Evolutionary conservation across 495 filamentous ascomycete genomes (phyloP).

Genomic region (Neurospora sp.): DNA sequence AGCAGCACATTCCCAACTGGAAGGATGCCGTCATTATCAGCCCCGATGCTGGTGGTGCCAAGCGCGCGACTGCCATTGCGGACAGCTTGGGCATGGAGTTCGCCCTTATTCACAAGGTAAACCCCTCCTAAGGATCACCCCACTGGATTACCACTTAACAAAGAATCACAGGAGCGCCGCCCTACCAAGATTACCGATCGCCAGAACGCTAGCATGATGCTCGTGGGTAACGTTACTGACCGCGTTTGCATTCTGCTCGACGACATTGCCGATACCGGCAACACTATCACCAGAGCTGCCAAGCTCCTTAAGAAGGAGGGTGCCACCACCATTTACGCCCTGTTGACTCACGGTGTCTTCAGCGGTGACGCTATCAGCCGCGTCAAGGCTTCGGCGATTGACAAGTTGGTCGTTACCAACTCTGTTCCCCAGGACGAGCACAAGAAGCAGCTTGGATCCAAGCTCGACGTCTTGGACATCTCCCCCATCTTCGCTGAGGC

Average conservation of each 20-base stretch:
- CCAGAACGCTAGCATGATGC: slow-evolving; percentile 97
- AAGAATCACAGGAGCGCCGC: slow-evolving; percentile 67
- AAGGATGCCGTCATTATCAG: slow-evolving; percentile 88
- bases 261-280: slow-evolving; percentile 89
- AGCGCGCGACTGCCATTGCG: slow-evolving; percentile 91
- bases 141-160: slow-evolving; percentile 5
- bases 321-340: slow-evolving; percentile 76
- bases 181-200: slow-evolving; percentile 88
- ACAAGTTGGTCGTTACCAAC: slow-evolving; percentile 91
- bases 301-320: slow-evolving; percentile 93
- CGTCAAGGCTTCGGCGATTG: slow-evolving; percentile 83
- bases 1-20: slow-evolving; percentile 74
- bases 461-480: slow-evolving; percentile 91
- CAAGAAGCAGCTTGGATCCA: slow-evolving; percentile 48
- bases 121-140: slow-evolving; percentile 16
- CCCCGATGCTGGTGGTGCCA: slow-evolving; percentile 97
- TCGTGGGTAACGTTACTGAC: slow-evolving; percentile 79
- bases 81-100: slow-evolving; percentile 88
- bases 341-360: slow-evolving; percentile 90
- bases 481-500: slow-evolving; percentile 91
- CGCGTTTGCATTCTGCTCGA: slow-evolving; percentile 87
- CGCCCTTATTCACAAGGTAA: slow-evolving; percentile 96
- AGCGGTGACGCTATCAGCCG: slow-evolving; percentile 91
- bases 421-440: slow-evolving; percentile 82
- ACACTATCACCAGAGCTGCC: slow-evolving; percentile 92